phyloP scores from a whole-genome alignment of 1,284 basidiomycete genomes.

The Afroboletus lepidellus region DNA sequence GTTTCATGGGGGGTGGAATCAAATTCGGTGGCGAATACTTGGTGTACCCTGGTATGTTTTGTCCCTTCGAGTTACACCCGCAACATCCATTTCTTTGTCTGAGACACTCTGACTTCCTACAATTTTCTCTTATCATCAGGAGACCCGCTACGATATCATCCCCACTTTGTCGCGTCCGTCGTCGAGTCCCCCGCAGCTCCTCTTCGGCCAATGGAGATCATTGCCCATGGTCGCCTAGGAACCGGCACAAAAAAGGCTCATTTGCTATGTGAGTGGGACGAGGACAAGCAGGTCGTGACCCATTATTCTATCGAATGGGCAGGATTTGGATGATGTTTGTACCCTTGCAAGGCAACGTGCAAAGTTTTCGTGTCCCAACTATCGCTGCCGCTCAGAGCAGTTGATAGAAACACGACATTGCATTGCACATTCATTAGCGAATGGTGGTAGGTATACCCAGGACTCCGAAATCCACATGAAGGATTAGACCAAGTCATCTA shows the following conservation, averaged over 20 bases:
- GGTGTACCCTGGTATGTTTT: slow-evolving; percentile 84
- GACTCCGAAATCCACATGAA: slow-evolving; percentile 6
- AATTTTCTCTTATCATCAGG: slow-evolving; percentile 47
- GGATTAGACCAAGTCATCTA: slow-evolving; percentile 11
- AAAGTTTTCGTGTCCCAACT: background rate
- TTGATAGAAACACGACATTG: background rate
- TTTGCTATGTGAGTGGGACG: slow-evolving; percentile 85
- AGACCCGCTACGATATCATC: slow-evolving; percentile 95
- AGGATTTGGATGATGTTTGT: slow-evolving; percentile 68
- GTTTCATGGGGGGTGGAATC: slow-evolving; percentile 84
- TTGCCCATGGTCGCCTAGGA: slow-evolving; percentile 92
- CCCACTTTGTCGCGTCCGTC: slow-evolving; percentile 90
- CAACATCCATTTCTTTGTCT: background rate
- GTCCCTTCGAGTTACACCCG: background rate
- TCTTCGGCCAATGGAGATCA: slow-evolving; percentile 85
- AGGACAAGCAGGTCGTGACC: slow-evolving; percentile 61
- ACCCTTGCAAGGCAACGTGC: background rate
- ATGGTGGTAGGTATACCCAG: slow-evolving; percentile 17
- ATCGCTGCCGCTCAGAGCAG: background rate
- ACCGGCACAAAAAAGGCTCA: slow-evolving; percentile 99
- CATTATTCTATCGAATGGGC: slow-evolving; percentile 91
- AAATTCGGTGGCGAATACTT: slow-evolving; percentile 96
- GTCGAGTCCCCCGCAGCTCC: slow-evolving; percentile 59
- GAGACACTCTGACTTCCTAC: slow-evolving; percentile 4
- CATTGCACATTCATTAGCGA: slow-evolving; percentile 14